A percentile compares a stretch with the other conserved stretches of the same genome.
Conservation (phyloP, 495 filamentous ascomycete genomes). For the Neurospora africana region DNA sequence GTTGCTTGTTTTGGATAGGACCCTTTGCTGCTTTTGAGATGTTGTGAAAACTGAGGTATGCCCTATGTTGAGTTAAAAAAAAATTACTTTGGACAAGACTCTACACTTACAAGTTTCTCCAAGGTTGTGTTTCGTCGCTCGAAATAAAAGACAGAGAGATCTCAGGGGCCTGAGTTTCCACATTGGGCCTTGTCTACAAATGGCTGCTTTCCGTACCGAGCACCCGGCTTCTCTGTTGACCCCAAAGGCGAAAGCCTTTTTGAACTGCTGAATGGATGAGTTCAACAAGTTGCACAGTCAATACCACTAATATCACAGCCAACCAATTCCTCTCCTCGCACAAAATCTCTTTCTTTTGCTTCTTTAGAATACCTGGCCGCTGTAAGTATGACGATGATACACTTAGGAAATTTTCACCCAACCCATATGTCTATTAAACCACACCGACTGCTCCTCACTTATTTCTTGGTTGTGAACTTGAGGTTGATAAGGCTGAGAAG, state of each 20-base stretch:
- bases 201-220: too few relatives aligned
- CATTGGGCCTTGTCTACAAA: too few relatives aligned
- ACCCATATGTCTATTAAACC: constrained; percentile 8
- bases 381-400: neutral
- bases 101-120: too few relatives aligned
- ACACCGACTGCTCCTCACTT: constrained; percentile 6
- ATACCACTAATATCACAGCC: too few relatives aligned
- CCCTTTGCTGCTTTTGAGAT: neutral
- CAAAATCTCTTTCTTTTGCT: neutral
- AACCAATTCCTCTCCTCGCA: too few relatives aligned
- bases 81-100: too few relatives aligned
- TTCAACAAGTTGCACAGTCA: too few relatives aligned
- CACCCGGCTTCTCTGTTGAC: too few relatives aligned
- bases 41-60: neutral
- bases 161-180: too few relatives aligned
- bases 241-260: neutral
- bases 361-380: neutral
- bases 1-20: neutral
- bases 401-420: constrained; percentile 3
- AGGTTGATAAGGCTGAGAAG: constrained; percentile 63
- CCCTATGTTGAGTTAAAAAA: neutral
- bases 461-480: constrained; percentile 31
- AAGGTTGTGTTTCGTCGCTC: too few relatives aligned
- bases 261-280: neutral
- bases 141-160: too few relatives aligned